phyloP scores from a whole-genome alignment of 2,329 filamentous ascomycete genomes.

The Colletotrichum viniferum region DNA sequence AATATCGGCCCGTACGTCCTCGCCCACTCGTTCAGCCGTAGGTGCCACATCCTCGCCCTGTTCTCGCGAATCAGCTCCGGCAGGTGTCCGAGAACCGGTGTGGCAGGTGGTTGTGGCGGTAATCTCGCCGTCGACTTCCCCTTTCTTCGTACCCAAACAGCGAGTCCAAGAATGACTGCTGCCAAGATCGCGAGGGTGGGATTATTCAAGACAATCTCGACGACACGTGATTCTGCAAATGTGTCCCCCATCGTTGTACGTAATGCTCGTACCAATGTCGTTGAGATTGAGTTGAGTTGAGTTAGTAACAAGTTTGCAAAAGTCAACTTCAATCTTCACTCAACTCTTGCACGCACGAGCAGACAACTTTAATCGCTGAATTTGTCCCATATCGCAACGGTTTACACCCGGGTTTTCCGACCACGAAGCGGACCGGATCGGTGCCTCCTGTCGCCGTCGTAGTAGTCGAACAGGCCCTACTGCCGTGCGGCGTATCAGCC shows the following conservation, averaged over 20 bases:
- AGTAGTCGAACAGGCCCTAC: background rate
- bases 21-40: background rate
- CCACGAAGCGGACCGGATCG: background rate
- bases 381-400: too few relatives aligned
- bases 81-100: background rate
- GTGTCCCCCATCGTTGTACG: background rate
- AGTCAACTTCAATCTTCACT: fast-evolving
- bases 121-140: background rate
- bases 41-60: background rate
- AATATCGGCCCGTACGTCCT: background rate
- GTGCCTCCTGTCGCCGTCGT: background rate
- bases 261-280: background rate
- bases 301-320: background rate
- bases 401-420: background rate
- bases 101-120: background rate
- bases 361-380: background rate
- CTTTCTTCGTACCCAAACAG: background rate
- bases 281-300: background rate
- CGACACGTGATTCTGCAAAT: background rate
- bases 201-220: fast-evolving
- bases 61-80: background rate
- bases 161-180: background rate
- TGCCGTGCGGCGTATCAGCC: background rate
- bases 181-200: background rate
- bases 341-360: fast-evolving